Conservation (phyloP, 331 rosid species). For the Phaseolus coccineus region DNA sequence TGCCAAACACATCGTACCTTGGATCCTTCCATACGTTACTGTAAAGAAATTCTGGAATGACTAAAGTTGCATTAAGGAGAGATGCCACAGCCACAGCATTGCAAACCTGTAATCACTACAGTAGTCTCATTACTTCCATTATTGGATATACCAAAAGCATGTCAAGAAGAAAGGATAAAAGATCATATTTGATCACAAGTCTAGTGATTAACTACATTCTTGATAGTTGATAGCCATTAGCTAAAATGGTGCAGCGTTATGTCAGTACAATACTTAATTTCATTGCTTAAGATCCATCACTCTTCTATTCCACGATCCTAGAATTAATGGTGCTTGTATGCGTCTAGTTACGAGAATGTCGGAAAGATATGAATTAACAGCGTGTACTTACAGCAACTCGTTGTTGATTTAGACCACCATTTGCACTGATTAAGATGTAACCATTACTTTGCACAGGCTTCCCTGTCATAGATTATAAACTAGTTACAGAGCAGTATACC, state of each 20-base stretch:
- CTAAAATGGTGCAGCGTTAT: neutral
- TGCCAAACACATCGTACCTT: constrained; percentile 58
- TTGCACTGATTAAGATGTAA: constrained; percentile 87
- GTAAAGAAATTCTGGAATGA: constrained; percentile 87
- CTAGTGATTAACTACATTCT: neutral
- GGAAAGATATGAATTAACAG: constrained; percentile 23
- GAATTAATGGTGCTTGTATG: no score
- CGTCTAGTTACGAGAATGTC: neutral
- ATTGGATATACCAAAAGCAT: constrained; percentile 36
- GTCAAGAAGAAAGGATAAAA: constrained; percentile 23
- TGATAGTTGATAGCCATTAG: neutral
- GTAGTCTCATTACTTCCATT: constrained; percentile 47
- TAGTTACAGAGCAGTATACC: constrained; percentile 11
- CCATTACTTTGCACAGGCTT: constrained; percentile 64
- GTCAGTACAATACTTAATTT: neutral
- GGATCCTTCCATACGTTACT: constrained; percentile 99
- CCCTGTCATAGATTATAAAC: constrained; percentile 58
- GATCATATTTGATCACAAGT: neutral
- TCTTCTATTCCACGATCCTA: neutral
- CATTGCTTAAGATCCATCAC: neutral
- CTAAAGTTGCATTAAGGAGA: constrained; percentile 91
- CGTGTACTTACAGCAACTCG: constrained; percentile 86
- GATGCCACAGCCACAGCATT: constrained; percentile 92
- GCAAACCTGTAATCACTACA: constrained; percentile 77
- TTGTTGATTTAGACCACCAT: constrained; percentile 99